phyloP scores from a whole-genome alignment of 805 yeast genomes.

The Danielia oregonensis region DNA sequence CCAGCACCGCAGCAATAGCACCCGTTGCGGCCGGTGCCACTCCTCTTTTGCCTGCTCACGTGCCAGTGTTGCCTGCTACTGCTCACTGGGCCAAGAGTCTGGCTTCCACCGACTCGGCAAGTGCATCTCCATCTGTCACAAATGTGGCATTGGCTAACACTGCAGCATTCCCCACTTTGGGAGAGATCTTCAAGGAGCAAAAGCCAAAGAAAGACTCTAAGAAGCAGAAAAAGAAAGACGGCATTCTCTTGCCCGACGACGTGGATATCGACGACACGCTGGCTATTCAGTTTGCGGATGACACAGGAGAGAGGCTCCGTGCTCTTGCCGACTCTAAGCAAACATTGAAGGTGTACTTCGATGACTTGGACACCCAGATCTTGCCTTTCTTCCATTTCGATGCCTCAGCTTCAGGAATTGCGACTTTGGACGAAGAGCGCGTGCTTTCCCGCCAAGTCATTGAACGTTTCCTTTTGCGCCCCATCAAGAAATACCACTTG shows the following conservation, averaged over 20 bases:
- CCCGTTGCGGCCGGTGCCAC: constrained; percentile 4
- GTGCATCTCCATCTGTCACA: constrained; percentile 36
- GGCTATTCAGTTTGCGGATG: constrained; percentile 47
- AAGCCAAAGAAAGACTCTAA: constrained; percentile 28
- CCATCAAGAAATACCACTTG: constrained; percentile 42
- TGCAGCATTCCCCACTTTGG: constrained; percentile 59
- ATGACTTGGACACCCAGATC: constrained; percentile 21
- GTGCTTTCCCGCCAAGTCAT: constrained; percentile 37
- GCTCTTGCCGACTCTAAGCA: constrained; percentile 33
- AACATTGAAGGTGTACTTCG: constrained; percentile 37
- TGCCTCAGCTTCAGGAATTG: constrained; percentile 23
- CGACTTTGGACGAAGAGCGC: constrained; percentile 35
- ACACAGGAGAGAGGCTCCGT: constrained; percentile 41
- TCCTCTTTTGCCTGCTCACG: constrained; percentile 18
- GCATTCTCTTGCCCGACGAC: constrained; percentile 42
- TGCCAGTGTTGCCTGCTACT: constrained; percentile 62
- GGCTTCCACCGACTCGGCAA: constrained; percentile 21
- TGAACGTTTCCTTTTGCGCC: constrained; percentile 37
- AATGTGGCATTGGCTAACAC: constrained; percentile 40
- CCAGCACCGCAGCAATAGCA: constrained; percentile 11
- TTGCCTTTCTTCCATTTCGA: constrained; percentile 53
- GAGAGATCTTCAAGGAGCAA: constrained; percentile 41
- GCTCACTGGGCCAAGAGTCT: constrained; percentile 23
- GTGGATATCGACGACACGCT: constrained; percentile 44
- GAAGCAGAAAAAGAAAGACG: constrained; percentile 29